Evolutionary conservation across 805 yeast genomes (phyloP).

Genomic region (Dipodascopsis uninucleata): DNA sequence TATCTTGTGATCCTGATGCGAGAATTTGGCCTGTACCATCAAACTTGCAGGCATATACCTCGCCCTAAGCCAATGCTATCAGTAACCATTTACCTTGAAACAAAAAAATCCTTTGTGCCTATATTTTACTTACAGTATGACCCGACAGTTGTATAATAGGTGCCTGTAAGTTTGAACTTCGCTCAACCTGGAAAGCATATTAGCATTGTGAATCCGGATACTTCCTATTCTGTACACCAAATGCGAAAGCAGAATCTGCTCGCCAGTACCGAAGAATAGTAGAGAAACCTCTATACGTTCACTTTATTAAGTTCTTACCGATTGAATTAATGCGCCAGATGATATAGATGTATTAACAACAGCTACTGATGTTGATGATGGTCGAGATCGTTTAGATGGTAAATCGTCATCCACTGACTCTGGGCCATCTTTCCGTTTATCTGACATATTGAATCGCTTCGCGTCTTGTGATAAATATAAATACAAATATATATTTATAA

Average conservation of each 20-base stretch:
- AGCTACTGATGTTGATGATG: constrained; percentile 17
- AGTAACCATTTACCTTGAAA: too few species aligned
- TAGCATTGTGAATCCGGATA: too few species aligned
- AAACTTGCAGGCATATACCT: constrained; percentile 53
- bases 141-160: constrained; percentile 29
- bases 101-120: too few species aligned
- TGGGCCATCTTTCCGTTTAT: constrained; percentile 21
- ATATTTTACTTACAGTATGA: constrained; percentile 27
- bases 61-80: too few species aligned
- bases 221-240: too few species aligned
- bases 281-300: too few species aligned
- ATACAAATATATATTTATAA: too few species aligned
- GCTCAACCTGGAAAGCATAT: constrained; percentile 21
- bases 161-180: constrained; percentile 24
- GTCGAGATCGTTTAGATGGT: constrained; percentile 9
- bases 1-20: constrained; percentile 63
- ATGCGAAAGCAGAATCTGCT: too few species aligned
- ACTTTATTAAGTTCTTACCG: constrained; percentile 12
- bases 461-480: too few species aligned
- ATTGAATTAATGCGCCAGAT: constrained; percentile 19
- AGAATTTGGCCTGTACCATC: constrained; percentile 48
- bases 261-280: too few species aligned
- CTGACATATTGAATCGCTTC: too few species aligned
- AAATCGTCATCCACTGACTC: not conserved
- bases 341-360: constrained; percentile 24